Base-by-base conservation (phyloP, 2,329 filamentous ascomycete species). In the Aspergillus awamori region DNA sequence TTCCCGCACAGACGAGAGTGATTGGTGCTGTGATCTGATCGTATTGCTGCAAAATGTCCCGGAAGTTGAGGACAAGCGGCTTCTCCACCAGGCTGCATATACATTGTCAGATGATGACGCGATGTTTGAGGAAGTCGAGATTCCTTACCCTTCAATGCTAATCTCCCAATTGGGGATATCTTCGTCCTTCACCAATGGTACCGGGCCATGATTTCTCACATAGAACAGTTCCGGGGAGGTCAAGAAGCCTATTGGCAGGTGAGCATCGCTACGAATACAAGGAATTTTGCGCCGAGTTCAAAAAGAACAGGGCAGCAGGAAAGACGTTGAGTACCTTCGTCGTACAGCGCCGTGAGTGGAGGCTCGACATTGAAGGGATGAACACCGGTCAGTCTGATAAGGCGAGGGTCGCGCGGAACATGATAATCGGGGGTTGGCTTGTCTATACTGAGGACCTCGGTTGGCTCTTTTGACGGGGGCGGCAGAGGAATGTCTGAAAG, bases 321-420 rank as follows among this genome's bases (percentile, higher is more conserved):
- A 20, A n/a, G 10, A 4, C 11, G 26, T 30, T 13, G 45, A 30
- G 15, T 68, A 76, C 74, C 78, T 71, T 87, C 82, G 60, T 94
- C 84, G 76, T 88, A 97, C 1, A 97, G 81, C 15, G 87, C 87
- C 58, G 86, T 91, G 8, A 97, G 79, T 0, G 93, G 93, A 8
- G 93, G 85, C 77, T 97, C 93, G 53, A 91, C 89, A 69, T 97
- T 97, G 81, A 96, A 96, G 1, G 93, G 93, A 75, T 97, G 93
- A 5, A 91, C 85, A 24, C 93, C 93, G 10, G 93, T 97, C 13
- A 97, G 81, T 54, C 93, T 86, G 65, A 97, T 95, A 15, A 97
- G 81, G 43, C 93, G 85, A 1, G 89, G 82, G 77, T 97, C 93
- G 74, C 93, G 84, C 22, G 88, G 83, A 20, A 97, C 90, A 80